Percentiles rank a stretch among this genome's conserved stretches.
phyloP scores from a whole-genome alignment of 148 eudicot species.

The Vaccinium darrowii region DNA sequence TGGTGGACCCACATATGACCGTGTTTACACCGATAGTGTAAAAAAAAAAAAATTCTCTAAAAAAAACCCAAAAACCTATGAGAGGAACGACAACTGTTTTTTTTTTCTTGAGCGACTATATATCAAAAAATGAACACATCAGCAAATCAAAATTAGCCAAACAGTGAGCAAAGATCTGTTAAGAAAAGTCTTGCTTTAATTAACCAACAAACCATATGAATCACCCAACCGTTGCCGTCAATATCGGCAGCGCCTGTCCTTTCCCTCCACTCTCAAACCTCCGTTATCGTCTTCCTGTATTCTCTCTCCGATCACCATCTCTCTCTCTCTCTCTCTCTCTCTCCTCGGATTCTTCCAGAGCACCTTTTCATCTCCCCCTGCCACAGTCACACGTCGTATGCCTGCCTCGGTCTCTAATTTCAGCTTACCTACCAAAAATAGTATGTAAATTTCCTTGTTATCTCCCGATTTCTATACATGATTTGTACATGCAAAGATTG shows the following conservation, averaged over 20 bases:
- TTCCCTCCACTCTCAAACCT: constrained; percentile 6
- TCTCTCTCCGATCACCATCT: neutral
- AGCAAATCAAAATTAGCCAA: too few species aligned
- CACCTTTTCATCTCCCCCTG: neutral
- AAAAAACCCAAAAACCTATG: too few species aligned
- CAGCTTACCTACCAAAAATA: neutral
- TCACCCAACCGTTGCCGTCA: constrained; percentile 8
- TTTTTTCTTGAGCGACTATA: too few species aligned
- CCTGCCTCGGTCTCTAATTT: neutral
- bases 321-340: neutral
- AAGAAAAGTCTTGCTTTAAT: too few species aligned
- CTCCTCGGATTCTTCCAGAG: neutral
- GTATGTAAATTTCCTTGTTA: neutral
- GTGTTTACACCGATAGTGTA: too few species aligned
- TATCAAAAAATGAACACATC: too few species aligned
- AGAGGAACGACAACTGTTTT: too few species aligned
- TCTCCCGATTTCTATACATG: neutral
- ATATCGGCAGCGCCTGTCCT: neutral
- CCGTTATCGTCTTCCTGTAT: neutral
- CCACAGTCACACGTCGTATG: neutral
- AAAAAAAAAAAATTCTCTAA: too few species aligned
- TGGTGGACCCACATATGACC: too few species aligned
- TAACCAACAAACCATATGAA: neutral
- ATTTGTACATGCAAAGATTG: neutral
- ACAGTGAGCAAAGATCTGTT: too few species aligned